A percentile compares a stretch with the other conserved stretches of the same genome.
Conservation (phyloP, 2,329 filamentous ascomycete species). For the Furcasterigmium furcatum region DNA sequence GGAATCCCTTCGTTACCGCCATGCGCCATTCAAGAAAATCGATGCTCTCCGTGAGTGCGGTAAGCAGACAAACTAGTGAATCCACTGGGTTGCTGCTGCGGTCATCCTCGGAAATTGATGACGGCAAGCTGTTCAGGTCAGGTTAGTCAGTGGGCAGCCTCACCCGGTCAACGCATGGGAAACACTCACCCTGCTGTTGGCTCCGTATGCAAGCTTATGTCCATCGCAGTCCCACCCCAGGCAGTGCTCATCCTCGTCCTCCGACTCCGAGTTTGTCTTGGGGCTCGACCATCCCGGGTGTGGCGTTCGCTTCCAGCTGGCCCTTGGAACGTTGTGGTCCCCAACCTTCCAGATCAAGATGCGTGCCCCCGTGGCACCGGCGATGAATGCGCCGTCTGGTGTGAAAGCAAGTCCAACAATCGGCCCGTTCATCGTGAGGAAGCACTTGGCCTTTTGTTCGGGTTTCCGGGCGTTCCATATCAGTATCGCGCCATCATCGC, state of each 20-base stretch:
- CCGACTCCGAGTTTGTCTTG: constrained; percentile 45
- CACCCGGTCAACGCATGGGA: too few relatives aligned
- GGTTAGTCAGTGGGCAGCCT: too few relatives aligned
- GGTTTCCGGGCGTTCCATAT: constrained; percentile 58
- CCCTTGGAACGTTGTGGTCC: constrained; percentile 54
- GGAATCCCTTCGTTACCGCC: background rate
- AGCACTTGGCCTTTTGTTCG: constrained; percentile 52
- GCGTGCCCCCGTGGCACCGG: constrained; percentile 54
- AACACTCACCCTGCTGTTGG: constrained; percentile 60
- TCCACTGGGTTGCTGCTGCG: too few relatives aligned
- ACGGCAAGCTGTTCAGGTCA: constrained; percentile 37
- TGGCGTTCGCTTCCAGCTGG: constrained; percentile 54
- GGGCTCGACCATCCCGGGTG: constrained; percentile 59
- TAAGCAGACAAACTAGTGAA: too few relatives aligned
- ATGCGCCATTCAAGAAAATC: background rate
- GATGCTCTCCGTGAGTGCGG: background rate
- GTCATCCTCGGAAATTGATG: constrained; percentile 44
- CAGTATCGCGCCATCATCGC: constrained; percentile 59
- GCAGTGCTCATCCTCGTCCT: constrained; percentile 60
- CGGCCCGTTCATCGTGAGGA: constrained; percentile 57
- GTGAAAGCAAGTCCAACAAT: constrained; percentile 60
- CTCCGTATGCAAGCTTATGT: constrained; percentile 60
- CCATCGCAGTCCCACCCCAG: constrained; percentile 61
- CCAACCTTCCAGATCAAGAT: constrained; percentile 65
- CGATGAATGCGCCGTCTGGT: constrained; percentile 60